phyloP scores from a whole-genome alignment of 2,329 filamentous ascomycete genomes.

The Lithohypha guttulata region DNA sequence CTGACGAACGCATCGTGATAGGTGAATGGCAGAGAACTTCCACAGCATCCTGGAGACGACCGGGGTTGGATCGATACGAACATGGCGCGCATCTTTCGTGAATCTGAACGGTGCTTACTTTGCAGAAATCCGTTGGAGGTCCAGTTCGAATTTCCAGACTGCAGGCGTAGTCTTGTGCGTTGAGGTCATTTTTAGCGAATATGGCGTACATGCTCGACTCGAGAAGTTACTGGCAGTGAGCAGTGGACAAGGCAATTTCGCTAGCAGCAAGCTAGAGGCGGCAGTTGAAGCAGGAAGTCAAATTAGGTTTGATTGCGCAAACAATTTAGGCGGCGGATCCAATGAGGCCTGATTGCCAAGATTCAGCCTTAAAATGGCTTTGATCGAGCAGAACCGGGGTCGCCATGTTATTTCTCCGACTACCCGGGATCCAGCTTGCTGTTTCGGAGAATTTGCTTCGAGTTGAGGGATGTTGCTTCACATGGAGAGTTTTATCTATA shows the following conservation, averaged over 20 bases:
- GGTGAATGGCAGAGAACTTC: slow-evolving; percentile 1
- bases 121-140: not conserved
- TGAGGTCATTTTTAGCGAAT: no score
- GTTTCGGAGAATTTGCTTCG: no score
- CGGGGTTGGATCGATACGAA: not conserved
- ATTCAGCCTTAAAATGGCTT: slow-evolving; percentile 6
- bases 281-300: not conserved
- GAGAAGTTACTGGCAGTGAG: no score
- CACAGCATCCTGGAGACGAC: not conserved
- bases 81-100: slow-evolving; percentile 6
- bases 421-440: no score
- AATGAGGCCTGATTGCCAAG: not conserved
- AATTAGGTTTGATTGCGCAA: slow-evolving; percentile 9
- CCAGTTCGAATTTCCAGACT: slow-evolving; percentile 5
- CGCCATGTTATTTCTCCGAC: no score
- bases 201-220: not conserved
- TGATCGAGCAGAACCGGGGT: no score
- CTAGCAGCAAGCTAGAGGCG: no score
- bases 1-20: not conserved
- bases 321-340: not conserved
- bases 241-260: slow-evolving; percentile 5
- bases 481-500: no score
- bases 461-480: no score
- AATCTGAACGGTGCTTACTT: not conserved
- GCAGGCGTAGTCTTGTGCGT: no score